Conservation (phyloP, 768 basidiomycete genomes). For the Neoboletus brunneissimus region DNA sequence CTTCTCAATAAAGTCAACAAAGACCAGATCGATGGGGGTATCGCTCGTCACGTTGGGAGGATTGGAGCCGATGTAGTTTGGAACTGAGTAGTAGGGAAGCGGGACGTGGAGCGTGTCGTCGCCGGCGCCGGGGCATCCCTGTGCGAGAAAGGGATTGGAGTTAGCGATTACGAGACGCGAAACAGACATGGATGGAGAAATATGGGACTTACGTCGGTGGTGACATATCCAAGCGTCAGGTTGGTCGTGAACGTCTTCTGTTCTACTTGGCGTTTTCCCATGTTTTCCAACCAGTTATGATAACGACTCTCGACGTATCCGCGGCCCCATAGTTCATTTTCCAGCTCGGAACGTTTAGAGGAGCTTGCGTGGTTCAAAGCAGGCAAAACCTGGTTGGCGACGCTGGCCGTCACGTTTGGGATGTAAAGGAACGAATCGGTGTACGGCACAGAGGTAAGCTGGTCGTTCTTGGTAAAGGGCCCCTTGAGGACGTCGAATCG, state of each 20-base stretch:
- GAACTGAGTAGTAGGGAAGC: slow-evolving; percentile 51
- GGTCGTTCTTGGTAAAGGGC: slow-evolving; percentile 76
- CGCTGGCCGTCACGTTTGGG: slow-evolving; percentile 45
- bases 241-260: slow-evolving; percentile 25
- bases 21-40: slow-evolving; percentile 68
- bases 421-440: slow-evolving; percentile 62
- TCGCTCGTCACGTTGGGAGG: slow-evolving; percentile 48
- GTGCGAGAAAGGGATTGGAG: background rate
- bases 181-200: background rate
- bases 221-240: slow-evolving; percentile 74
- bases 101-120: slow-evolving; percentile 70
- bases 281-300: slow-evolving; percentile 55
- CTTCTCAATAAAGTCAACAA: slow-evolving; percentile 63
- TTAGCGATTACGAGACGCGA: background rate
- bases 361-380: slow-evolving; percentile 45
- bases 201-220: slow-evolving; percentile 50
- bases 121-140: slow-evolving; percentile 72
- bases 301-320: slow-evolving; percentile 54
- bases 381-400: slow-evolving; percentile 54
- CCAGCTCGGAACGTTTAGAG: slow-evolving; percentile 10
- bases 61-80: slow-evolving; percentile 57
- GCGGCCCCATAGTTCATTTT: slow-evolving; percentile 31
- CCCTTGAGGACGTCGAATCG: slow-evolving; percentile 69
- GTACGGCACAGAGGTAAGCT: slow-evolving; percentile 73
- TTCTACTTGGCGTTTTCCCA: slow-evolving; percentile 35